phyloP scores from a whole-genome alignment of 345 rosid genomes.

The Linum tenue region DNA sequence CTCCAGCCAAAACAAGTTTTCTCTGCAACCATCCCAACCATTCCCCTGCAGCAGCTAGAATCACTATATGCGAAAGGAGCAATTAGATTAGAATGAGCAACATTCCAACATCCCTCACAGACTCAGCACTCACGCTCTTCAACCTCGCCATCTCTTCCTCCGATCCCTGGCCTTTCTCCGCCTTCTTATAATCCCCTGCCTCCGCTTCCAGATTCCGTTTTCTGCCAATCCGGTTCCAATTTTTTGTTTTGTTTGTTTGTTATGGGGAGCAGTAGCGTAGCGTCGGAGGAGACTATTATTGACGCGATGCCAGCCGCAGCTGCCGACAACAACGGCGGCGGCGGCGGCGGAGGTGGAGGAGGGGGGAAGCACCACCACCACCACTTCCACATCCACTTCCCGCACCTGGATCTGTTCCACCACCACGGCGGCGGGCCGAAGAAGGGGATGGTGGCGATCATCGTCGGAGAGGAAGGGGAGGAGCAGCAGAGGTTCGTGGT shows the following conservation, averaged over 20 bases:
- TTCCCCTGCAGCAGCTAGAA: conserved; percentile 4
- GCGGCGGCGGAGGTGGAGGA: conserved; percentile 24
- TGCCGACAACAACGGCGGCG: neutral
- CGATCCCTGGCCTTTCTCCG: conserved; percentile 85
- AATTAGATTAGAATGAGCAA: conserved; percentile 57
- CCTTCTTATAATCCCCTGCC: conserved; percentile 8
- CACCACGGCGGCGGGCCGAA: conserved; percentile 38
- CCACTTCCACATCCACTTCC: conserved; percentile 35
- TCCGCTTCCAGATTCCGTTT: neutral
- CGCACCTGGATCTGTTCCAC: conserved; percentile 32
- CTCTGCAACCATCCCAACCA: too few species aligned
- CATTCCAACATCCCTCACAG: conserved; percentile 70
- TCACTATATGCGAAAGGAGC: neutral
- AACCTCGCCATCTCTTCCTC: conserved; percentile 66
- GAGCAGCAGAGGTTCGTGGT: conserved; percentile 26
- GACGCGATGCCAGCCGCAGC: neutral
- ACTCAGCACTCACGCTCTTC: conserved; percentile 60
- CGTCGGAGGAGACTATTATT: neutral
- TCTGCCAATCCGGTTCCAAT: neutral
- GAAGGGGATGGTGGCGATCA: conserved; percentile 24
- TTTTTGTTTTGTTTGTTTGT: neutral
- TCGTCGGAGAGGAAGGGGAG: conserved; percentile 21
- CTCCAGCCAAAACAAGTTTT: neutral
- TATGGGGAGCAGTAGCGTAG: neutral
- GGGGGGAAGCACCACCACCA: conserved; percentile 29